Evolutionary conservation across 257 asterid species (phyloP).

Genomic region (Przewalskia tangutica): DNA sequence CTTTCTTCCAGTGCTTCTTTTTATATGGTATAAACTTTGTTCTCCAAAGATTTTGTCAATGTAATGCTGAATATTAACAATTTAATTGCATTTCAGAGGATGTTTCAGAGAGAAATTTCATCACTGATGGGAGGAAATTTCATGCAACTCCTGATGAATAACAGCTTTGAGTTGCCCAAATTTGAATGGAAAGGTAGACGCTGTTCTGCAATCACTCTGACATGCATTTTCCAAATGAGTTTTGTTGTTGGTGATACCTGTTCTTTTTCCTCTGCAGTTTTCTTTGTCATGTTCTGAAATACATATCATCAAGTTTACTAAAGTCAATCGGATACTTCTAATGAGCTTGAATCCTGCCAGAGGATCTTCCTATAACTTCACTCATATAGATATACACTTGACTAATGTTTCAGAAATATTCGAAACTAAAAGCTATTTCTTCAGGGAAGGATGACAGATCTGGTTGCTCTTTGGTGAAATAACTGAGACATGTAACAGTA

Average conservation of each 20-base stretch:
- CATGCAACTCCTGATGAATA: conserved; percentile 70
- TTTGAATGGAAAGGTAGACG: conserved; percentile 62
- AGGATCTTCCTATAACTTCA: not conserved
- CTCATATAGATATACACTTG: not conserved
- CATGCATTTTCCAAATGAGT: not conserved
- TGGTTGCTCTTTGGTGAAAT: not conserved
- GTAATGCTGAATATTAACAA: conserved; percentile 5
- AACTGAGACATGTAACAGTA: not conserved
- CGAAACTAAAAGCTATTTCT: not conserved
- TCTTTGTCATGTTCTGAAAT: not conserved
- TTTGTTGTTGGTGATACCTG: not conserved
- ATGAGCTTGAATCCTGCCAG: not conserved
- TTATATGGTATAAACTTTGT: not conserved
- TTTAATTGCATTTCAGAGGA: conserved; percentile 36
- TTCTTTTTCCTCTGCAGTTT: not conserved
- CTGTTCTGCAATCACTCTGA: not conserved
- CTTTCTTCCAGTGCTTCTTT: not conserved
- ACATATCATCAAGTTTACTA: not conserved
- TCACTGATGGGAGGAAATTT: conserved; percentile 61
- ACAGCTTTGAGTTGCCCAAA: conserved; percentile 64
- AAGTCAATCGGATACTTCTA: not conserved
- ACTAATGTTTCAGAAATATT: not conserved
- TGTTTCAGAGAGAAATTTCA: conserved; percentile 60
- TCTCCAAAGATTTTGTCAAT: not conserved
- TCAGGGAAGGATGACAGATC: not conserved